These are phyloP conservation scores for Jimgerdemannia flammicorona DNA, from an alignment of 192 early-diverging fungal genomes.

Conservation along the genomic window DNA sequence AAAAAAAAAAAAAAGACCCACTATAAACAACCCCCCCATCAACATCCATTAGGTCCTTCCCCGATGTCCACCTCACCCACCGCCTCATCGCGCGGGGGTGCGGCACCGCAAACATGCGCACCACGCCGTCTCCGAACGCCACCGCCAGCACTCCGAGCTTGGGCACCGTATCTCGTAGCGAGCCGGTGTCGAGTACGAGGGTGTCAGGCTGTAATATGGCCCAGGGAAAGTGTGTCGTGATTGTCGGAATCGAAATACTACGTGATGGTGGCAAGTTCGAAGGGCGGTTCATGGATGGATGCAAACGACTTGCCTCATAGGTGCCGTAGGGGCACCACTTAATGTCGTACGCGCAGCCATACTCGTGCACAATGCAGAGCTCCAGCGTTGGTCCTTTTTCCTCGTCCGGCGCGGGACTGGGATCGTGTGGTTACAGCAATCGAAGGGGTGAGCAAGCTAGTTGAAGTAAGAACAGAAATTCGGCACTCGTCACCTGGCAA, in stretches of 20 bases:
- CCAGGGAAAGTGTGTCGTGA: no score
- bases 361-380: constrained; percentile 37
- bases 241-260: not conserved
- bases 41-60: not conserved
- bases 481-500: not conserved
- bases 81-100: constrained; percentile 21
- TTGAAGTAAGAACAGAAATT: not conserved
- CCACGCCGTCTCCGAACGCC: constrained; percentile 27
- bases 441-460: not conserved
- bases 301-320: constrained; percentile 16
- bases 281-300: not conserved
- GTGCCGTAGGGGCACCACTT: constrained; percentile 44
- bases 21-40: not conserved
- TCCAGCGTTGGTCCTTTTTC: constrained; percentile 19
- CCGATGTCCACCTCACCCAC: not conserved
- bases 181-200: not conserved
- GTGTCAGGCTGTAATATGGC: not conserved
- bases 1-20: not conserved
- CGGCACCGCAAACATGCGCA: constrained; percentile 28
- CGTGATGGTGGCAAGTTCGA: not conserved
- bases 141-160: constrained; percentile 34
- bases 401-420: not conserved
- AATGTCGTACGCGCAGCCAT: constrained; percentile 24
- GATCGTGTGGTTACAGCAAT: no score
- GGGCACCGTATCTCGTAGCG: not conserved